Base-by-base conservation (phyloP, 2,329 filamentous ascomycete species). In the Claviceps humidiphila region DNA sequence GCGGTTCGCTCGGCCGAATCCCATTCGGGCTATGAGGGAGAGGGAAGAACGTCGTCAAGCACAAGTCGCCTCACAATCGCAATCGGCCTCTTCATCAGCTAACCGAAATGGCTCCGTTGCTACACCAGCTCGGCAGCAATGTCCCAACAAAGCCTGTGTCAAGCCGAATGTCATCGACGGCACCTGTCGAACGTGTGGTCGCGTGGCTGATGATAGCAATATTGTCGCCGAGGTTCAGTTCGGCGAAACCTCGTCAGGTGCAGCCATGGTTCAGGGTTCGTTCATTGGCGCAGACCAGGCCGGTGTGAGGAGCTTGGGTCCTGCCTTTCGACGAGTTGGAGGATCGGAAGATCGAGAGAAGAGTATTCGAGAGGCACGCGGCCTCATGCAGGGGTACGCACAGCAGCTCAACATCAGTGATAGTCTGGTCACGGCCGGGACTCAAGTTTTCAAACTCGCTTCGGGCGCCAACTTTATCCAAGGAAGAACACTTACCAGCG, bases 201-300 rank as follows among this genome's bases (percentile, higher is more conserved):
- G 81, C 55, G 81, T 95, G 58, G 80, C 91, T 52, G 84, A 87
- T 59, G 86, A 94, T 63, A 84, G 82, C 64, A 89, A 94, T 63
- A 95, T 97, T 56, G 90, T 96, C 54, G 81, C 89, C 48, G 93
- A 98, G 66, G 81, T 97, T 56, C 84, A 84, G 22, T 98, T 97
- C 63, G 89, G 89, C 58, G 91, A 98, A 71, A 85, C 82, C 30
- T 81, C 87, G 0, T 83, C 81, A 38, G 93, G 93, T 61, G 89
- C 87, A 48, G 90, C 91, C 50, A 80, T 94, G 49, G 89, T 96
- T 17, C 89, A 96, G 66, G 93, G 93, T 65, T 90, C 84, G 56
- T 94, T 85, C 63, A 82, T 98, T 55, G 85, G 82, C 51, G 87
- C 89, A 54, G 87, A 90, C 65, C 89, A 96, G 63, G 88, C 87